Evolutionary conservation across 2,329 filamentous ascomycete genomes (phyloP).

Genomic region (Acrodontium crateriforme): DNA sequence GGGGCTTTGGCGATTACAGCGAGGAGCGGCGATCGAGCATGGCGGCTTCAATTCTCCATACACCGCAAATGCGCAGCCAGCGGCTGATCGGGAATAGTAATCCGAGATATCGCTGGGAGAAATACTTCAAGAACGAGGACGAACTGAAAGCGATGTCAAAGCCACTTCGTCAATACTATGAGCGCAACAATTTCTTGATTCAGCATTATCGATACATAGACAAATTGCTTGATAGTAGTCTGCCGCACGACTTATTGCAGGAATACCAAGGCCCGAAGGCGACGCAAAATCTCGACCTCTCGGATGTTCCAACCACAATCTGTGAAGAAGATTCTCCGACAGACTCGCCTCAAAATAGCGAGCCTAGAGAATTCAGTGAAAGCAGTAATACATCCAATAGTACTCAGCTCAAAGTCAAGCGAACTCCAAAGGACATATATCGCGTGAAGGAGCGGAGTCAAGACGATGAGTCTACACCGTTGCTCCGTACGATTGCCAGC

Average conservation of each 20-base stretch:
- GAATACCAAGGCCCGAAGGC: conserved; percentile 66
- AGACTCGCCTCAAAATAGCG: conserved; percentile 9
- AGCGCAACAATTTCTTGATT: conserved; percentile 75
- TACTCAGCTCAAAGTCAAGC: conserved; percentile 42
- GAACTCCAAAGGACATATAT: conserved; percentile 78
- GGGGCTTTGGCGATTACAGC: conserved; percentile 20
- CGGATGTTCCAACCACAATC: conserved; percentile 54
- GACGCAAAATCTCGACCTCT: too few relatives aligned
- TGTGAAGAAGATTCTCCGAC: conserved; percentile 45
- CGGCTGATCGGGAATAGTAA: conserved; percentile 81
- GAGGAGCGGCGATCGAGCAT: conserved; percentile 29
- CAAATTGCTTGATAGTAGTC: conserved; percentile 72
- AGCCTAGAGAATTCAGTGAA: conserved; percentile 1
- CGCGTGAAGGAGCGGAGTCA: conserved; percentile 37
- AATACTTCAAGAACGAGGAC: conserved; percentile 71
- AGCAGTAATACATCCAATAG: conserved; percentile 8
- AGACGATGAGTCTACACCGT: conserved; percentile 49
- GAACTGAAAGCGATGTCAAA: conserved; percentile 59
- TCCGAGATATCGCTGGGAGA: conserved; percentile 70
- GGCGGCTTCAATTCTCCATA: conserved; percentile 31
- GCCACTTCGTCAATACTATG: conserved; percentile 70
- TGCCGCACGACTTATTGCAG: conserved; percentile 83
- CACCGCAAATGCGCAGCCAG: conserved; percentile 64
- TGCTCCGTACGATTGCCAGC: conserved; percentile 38
- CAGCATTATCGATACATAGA: conserved; percentile 93